Conservation (phyloP, 495 filamentous ascomycete species). For the Xylaria telfairii region DNA sequence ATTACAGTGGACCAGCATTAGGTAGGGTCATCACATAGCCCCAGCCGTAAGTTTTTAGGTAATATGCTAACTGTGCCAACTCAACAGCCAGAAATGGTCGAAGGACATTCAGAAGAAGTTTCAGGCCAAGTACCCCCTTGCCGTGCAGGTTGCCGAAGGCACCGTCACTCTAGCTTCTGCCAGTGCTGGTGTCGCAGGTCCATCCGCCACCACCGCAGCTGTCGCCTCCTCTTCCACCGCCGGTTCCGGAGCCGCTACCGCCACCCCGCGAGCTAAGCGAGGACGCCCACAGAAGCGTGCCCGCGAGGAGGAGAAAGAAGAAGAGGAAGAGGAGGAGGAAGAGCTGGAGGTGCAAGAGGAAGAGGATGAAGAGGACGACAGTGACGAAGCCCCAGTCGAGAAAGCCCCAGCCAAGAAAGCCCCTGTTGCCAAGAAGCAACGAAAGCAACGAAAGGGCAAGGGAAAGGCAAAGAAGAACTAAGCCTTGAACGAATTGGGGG, state of each 20-base stretch:
- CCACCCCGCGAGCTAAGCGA: rapidly evolving
- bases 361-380: neutral
- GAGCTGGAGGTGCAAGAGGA: too few species aligned
- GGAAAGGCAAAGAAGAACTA: constrained; percentile 2
- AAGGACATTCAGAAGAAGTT: constrained; percentile 4
- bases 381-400: neutral
- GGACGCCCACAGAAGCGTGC: neutral
- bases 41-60: neutral
- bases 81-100: constrained; percentile 16
- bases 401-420: too few species aligned
- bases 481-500: neutral
- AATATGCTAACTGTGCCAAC: constrained; percentile 6
- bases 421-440: neutral
- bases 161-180: neutral
- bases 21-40: neutral
- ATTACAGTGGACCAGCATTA: neutral
- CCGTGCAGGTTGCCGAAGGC: neutral
- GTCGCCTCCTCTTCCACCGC: neutral
- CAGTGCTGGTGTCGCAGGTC: neutral
- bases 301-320: neutral
- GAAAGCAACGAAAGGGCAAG: too few species aligned
- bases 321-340: too few species aligned
- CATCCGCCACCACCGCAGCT: neutral
- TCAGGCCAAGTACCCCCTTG: neutral
- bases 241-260: neutral